These are phyloP conservation scores for Aureobasidium sp. DNA, from an alignment of 2,329 filamentous ascomycete genomes.

Conservation along the genomic window DNA sequence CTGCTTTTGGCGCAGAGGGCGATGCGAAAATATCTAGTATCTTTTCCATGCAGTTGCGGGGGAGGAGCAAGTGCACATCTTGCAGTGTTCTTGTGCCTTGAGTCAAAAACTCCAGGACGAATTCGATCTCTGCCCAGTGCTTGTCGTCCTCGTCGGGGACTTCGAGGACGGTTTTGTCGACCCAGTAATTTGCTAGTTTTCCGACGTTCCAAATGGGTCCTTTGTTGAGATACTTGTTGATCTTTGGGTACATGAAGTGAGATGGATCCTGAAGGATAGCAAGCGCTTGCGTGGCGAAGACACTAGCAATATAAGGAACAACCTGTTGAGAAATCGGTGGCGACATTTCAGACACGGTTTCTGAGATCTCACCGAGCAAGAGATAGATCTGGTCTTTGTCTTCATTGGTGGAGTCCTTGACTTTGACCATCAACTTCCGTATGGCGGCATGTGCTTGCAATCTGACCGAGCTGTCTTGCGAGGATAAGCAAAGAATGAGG, in stretches of 20 bases:
- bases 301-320: constrained; percentile 66
- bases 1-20: constrained; percentile 49
- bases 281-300: constrained; percentile 66
- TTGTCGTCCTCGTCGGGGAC: constrained; percentile 66
- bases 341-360: constrained; percentile 56
- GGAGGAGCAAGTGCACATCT: constrained; percentile 56
- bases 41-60: constrained; percentile 65
- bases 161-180: constrained; percentile 66
- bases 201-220: constrained; percentile 64
- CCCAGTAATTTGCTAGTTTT: constrained; percentile 52
- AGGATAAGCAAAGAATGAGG: constrained; percentile 69
- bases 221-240: constrained; percentile 76
- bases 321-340: constrained; percentile 32
- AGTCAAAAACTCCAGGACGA: constrained; percentile 66
- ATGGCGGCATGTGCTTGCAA: constrained; percentile 68
- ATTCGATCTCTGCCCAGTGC: constrained; percentile 65
- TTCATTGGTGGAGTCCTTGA: constrained; percentile 60
- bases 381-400: constrained; percentile 75
- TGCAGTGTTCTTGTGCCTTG: constrained; percentile 54
- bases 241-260: constrained; percentile 76
- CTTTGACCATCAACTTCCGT: constrained; percentile 51
- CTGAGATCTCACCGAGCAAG: constrained; percentile 69
- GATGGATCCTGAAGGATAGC: constrained; percentile 67
- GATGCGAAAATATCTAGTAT: constrained; percentile 63
- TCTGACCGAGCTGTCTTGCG: constrained; percentile 66